Evolutionary conservation across 2,329 filamentous ascomycete genomes (phyloP), one percentile per base, ranked within the genome.

Genomic region (Lecanoromycetidae sp.): DNA sequence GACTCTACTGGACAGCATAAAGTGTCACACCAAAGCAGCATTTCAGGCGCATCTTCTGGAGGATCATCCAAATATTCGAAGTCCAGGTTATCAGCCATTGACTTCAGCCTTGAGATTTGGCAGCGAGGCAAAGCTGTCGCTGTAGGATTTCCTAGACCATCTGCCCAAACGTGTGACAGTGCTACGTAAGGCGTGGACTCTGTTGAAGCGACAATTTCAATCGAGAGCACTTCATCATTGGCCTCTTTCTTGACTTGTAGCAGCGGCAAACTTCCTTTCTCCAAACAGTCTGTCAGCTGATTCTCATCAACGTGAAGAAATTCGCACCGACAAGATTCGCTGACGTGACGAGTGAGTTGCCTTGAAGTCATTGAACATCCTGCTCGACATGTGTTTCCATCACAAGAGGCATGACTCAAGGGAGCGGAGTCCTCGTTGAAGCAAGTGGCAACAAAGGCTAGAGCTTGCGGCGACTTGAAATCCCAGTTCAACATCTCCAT

Each of bases 111-210:
- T 23, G 25, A 33, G 19, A 52, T 8, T 27, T 46, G 48, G 34
- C 50, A 52, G n/a, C 26, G 23, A 45, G 48, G 50, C 15, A 52
- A 37, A 41, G 50, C 22, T 22, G 19, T 52, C 35, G 19, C 42
- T 22, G 5, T 13, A 36, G 48, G 42, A 40, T 52, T 52, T 30
- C 50, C 50, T 26, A 52, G 48, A 32, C 50, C 48, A 27, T 52
- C 50, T 29, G 50, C 27, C 41, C 47, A 52, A 15, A 52, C 47
- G 34, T 52, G 50, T 32, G 47, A 52, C 26, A 52, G 25, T 38
- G 48, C 50, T 30, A 46, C 35, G 34, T 49, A 45, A 19, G 22
- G 27, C 19, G 33, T 46, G 29, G 41, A 32, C 9, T 49, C 33
- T 34, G 42, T 40, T 46, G 47, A 49, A 25, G 41, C 2, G 5